Conservation (phyloP, 441 rosid species). For the Dalechampia spathulata region DNA sequence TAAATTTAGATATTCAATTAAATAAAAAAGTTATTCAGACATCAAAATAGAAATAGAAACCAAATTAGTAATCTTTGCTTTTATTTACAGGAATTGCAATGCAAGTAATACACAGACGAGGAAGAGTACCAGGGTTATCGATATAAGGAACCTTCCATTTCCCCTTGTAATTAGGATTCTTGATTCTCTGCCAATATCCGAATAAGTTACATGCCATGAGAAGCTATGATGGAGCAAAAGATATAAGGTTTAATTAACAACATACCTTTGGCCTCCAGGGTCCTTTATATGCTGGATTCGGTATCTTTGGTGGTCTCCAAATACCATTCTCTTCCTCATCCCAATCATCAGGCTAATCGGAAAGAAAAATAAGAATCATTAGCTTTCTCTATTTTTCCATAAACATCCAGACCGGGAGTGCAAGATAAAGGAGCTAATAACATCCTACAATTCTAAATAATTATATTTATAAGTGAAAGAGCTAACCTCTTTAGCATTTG, state of each 20-base stretch:
- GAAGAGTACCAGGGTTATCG: constrained; percentile 96
- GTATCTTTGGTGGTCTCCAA: constrained; percentile 73
- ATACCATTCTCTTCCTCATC: constrained; percentile 78
- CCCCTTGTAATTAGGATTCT: constrained; percentile 88
- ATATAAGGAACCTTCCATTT: constrained; percentile 89
- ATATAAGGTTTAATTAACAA: not conserved
- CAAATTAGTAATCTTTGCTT: too few species aligned
- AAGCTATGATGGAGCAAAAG: not conserved
- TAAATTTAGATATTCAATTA: too few species aligned
- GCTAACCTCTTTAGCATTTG: constrained; percentile 78
- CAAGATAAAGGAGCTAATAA: too few species aligned
- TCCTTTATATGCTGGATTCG: constrained; percentile 86
- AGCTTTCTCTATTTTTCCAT: not conserved
- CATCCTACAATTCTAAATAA: too few species aligned
- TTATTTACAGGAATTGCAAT: too few species aligned
- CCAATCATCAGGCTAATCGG: constrained; percentile 74
- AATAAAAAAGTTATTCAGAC: too few species aligned
- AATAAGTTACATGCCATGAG: constrained; percentile 3
- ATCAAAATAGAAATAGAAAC: too few species aligned
- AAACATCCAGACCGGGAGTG: too few species aligned
- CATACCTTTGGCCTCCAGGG: constrained; percentile 86
- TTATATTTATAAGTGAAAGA: too few species aligned
- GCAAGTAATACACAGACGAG: too few species aligned
- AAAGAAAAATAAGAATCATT: constrained; percentile 4
- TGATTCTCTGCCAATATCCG: constrained; percentile 52